Base-by-base conservation (phyloP, 2,329 filamentous ascomycete genomes). In the Huntiella moniliformis region DNA sequence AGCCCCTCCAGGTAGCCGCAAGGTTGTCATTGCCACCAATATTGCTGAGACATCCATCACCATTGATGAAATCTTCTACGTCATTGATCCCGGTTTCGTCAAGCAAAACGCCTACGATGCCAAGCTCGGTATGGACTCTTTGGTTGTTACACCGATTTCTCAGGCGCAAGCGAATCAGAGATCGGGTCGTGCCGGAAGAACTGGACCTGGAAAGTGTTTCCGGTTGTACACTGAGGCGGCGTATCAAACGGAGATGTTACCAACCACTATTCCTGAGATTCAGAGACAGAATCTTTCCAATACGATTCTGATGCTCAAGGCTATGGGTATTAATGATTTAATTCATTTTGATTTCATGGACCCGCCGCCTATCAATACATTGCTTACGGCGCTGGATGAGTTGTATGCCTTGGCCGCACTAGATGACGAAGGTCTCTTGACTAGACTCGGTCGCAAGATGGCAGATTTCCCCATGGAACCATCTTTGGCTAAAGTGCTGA, bases 331-430 rank as follows among this genome's bases (percentile, higher is more conserved):
- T 61, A 96, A 98, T 57, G 91, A 98, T 57, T 68, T 98, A 1
- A 70, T 98, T 10, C 86, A 93, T 57, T 98, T 98, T 56, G 88
- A 96, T 62, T 98, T 98, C 56, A 96, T 98, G 88, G 91, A 98
- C 56, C 87, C 91, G 0, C 91, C 91, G 0, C 91, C 91, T 0
- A 91, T 91, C 28, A 95, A 96, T 56, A 96, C 91, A 10, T 95
- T 96, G 85, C 72, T 98, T 52, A 93, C 86, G 42, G 91, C 91
- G 0, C 67, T 98, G 3, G 92, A 98, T 62, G 91, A 96, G 58
- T 69, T 98, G 0, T 98, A 98, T 57, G 85, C 86, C 1, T 67
- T 98, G 8, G 85, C 81, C 3, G 88, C 88, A 0, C 69, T 98
- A 0, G 91, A 98, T 52, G 88, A 98, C 55, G 91, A 98, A 69